Conservation (phyloP, 305 asterid genomes). For the Fraxinus sp. region DNA sequence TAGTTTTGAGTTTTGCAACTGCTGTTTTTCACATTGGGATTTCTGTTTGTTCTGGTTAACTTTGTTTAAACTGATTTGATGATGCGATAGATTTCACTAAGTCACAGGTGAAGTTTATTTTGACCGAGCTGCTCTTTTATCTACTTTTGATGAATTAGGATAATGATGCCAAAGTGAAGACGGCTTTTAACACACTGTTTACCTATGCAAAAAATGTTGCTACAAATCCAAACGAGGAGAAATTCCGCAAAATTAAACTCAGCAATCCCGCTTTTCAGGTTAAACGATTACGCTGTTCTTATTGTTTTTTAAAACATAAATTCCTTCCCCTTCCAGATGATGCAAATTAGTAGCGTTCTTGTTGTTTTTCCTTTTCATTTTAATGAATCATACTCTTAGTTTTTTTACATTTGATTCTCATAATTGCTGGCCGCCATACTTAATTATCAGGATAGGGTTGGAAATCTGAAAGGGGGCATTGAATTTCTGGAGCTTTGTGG, state of each 20-base stretch:
- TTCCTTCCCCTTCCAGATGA: background rate
- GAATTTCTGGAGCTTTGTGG: conserved; percentile 93
- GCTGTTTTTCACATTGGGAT: background rate
- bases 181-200: conserved; percentile 85
- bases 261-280: conserved; percentile 90
- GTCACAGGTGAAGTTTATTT: background rate
- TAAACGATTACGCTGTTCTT: conserved; percentile 5
- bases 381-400: background rate
- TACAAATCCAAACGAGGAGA: conserved; percentile 86
- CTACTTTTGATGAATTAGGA: conserved; percentile 51
- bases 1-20: background rate
- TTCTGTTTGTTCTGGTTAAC: background rate
- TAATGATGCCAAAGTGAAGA: conserved; percentile 86
- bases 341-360: background rate
- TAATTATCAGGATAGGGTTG: conserved; percentile 74
- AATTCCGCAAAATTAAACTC: conserved; percentile 87
- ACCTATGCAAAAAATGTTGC: conserved; percentile 91
- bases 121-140: conserved; percentile 1
- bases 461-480: conserved; percentile 81
- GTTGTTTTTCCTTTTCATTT: background rate
- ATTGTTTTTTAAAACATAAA: background rate
- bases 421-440: conserved; percentile 1
- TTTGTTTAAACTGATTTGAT: background rate
- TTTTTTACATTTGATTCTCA: background rate
- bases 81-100: background rate